Percentiles rank a stretch among this genome's conserved stretches.
Conservation (phyloP, 2,329 filamentous ascomycete genomes). For the Aspergillus texensis region DNA sequence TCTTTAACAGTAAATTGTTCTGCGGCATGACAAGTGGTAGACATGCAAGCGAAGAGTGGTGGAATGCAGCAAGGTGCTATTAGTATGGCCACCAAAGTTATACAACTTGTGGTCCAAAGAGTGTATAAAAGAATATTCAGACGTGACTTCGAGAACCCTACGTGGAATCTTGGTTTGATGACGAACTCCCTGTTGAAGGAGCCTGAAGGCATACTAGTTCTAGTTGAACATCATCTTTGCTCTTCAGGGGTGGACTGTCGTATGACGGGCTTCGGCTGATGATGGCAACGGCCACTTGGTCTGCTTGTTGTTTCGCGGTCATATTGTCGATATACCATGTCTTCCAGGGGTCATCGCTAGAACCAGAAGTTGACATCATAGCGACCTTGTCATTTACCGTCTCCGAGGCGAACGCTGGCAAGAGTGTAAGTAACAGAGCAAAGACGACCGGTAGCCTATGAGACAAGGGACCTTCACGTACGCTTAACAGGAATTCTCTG, state of each 20-base stretch:
- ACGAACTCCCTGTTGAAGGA: constrained; percentile 29
- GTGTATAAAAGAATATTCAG: not conserved
- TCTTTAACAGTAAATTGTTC: not conserved
- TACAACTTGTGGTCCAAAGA: not conserved
- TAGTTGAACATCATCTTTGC: constrained; percentile 36
- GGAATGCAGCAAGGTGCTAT: not conserved
- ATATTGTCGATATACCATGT: constrained; percentile 41
- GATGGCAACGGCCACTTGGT: constrained; percentile 42
- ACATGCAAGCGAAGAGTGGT: not conserved
- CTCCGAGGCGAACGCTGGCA: constrained; percentile 37
- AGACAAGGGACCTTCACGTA: constrained; percentile 21
- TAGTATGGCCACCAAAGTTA: not conserved
- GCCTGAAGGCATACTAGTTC: constrained; percentile 42
- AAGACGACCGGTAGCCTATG: constrained; percentile 1
- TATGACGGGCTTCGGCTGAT: constrained; percentile 37
- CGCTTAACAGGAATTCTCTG: constrained; percentile 35
- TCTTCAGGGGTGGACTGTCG: constrained; percentile 25
- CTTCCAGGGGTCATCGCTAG: constrained; percentile 33
- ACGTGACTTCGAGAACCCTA: not conserved
- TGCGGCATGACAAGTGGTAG: not conserved
- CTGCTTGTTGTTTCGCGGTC: constrained; percentile 35
- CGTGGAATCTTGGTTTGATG: constrained; percentile 22
- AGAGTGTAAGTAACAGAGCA: constrained; percentile 4
- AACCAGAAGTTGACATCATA: constrained; percentile 33
- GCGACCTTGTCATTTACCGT: constrained; percentile 28